Evolutionary conservation across 768 basidiomycete species (phyloP), one percentile per base, ranked within the genome.

Genomic region (Mycena filopes): DNA sequence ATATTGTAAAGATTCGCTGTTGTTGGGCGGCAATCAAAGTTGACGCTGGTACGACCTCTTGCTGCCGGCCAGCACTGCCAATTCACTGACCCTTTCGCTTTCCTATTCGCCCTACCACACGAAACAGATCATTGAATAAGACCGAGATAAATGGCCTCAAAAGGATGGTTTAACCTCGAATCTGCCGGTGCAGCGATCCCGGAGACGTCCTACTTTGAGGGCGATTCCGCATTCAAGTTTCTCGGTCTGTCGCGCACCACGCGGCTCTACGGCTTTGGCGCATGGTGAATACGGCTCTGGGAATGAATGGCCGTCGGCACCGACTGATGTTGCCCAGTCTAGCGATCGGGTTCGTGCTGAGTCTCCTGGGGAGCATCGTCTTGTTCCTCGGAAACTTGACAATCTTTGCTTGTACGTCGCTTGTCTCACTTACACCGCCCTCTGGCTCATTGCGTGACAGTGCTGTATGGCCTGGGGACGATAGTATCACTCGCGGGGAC

Each of bases 91-190:
- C 55, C 43, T 49, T 21, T 33, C 31, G 36, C 40, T 31, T 36
- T 43, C 53, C 26, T 43, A 41, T 51, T 54, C 40, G 47, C 54
- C 63, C 43, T 50, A n/a, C 61, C 40, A 23, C 51, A 60, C 48
- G 29, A 49, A 43, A 25, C 41, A 47, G 25, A 67, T n/a, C 47
- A 28, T 63, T 31, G 47, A 66, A n/a, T n/a, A n/a, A n/a, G n/a
- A n/a, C n/a, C n/a, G n/a, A n/a, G n/a, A n/a, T n/a, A n/a, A 73
- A 87, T 86, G 81, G 79, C 86, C 51, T 83, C 82, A 70, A 92
- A 89, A 80, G 93, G 93, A 71, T 95, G 93, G 93, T 86, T 94
- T 75, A 95, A 95, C 73, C 87, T 95, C 72, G 93, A 94, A 71
- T 72, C 89, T 5, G 90, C 86, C 18, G 81, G 80, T 12, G 81